phyloP scores from a whole-genome alignment of 805 yeast genomes.

The Ogataea parapolymorpha region DNA sequence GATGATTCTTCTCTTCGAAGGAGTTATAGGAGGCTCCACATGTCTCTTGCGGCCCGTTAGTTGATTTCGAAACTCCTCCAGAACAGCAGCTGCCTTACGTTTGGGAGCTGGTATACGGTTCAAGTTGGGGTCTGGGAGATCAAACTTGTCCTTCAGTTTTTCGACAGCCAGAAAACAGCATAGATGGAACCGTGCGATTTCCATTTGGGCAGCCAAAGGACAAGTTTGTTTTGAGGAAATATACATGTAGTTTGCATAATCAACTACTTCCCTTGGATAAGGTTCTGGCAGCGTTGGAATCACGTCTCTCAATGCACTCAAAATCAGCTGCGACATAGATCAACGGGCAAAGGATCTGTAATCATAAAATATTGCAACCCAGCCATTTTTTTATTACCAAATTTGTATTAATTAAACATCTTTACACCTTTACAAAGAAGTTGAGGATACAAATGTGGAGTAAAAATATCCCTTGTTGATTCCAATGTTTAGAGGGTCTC shows the following conservation, averaged over 20 bases:
- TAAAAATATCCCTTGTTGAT: not conserved
- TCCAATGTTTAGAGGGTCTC: constrained; percentile 4
- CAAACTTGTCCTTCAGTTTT: constrained; percentile 39
- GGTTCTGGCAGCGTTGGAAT: constrained; percentile 46
- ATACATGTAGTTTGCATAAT: constrained; percentile 45
- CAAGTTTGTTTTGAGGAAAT: constrained; percentile 49
- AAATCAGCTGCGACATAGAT: constrained; percentile 32
- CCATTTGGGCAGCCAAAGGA: constrained; percentile 48
- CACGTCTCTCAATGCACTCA: constrained; percentile 44
- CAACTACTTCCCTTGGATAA: constrained; percentile 39
- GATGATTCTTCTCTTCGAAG: constrained; percentile 15
- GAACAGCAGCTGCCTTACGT: constrained; percentile 36
- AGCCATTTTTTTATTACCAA: constrained; percentile 12
- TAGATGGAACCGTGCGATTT: constrained; percentile 63
- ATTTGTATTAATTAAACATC: constrained; percentile 10
- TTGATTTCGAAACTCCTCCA: constrained; percentile 43
- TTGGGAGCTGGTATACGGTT: constrained; percentile 59
- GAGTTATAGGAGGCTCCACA: constrained; percentile 23
- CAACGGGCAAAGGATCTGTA: not conserved
- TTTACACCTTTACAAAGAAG: constrained; percentile 2
- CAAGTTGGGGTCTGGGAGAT: constrained; percentile 46
- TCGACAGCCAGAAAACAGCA: constrained; percentile 64
- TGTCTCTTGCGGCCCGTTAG: constrained; percentile 24
- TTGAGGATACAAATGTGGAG: constrained; percentile 5
- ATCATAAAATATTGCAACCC: constrained; percentile 4